Evolutionary conservation across 805 yeast species (phyloP).

Genomic region (Priceomyces melissophilus): DNA sequence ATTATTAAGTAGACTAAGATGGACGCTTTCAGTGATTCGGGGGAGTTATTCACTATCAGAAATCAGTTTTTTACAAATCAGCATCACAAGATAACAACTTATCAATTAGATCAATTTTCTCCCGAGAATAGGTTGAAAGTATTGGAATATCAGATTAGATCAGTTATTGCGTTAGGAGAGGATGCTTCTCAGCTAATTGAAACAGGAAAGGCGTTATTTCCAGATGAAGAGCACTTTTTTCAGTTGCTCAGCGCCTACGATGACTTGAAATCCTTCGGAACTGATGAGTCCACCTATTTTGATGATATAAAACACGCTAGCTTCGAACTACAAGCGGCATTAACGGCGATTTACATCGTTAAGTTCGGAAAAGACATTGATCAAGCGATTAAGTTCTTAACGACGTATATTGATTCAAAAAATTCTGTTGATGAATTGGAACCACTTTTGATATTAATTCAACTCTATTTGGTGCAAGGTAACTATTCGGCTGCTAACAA

Average conservation of each 20-base stretch:
- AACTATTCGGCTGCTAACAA: conserved; percentile 30
- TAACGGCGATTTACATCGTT: conserved; percentile 37
- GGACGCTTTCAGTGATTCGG: conserved; percentile 40
- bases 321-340: conserved; percentile 40
- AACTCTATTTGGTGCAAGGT: conserved; percentile 38
- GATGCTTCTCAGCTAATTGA: conserved; percentile 41
- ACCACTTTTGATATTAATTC: conserved; percentile 38
- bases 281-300: conserved; percentile 41
- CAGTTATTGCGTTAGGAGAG: conserved; percentile 32
- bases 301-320: conserved; percentile 33
- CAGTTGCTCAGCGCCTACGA: conserved; percentile 41
- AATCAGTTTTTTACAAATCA: conserved; percentile 63
- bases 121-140: conserved; percentile 35
- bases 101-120: conserved; percentile 36
- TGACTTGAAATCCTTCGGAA: conserved; percentile 41
- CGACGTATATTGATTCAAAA: conserved; percentile 22
- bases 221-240: conserved; percentile 32
- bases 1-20: conserved; percentile 12
- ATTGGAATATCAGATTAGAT: conserved; percentile 39
- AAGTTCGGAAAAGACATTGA: conserved; percentile 33
- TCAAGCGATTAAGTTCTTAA: conserved; percentile 32
- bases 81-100: conserved; percentile 41
- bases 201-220: conserved; percentile 28
- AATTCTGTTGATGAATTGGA: conserved; percentile 32
- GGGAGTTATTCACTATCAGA: conserved; percentile 53